These are phyloP conservation scores for Suillus cothurnatus DNA, from an alignment of 768 basidiomycete genomes.

Conservation along the genomic window DNA sequence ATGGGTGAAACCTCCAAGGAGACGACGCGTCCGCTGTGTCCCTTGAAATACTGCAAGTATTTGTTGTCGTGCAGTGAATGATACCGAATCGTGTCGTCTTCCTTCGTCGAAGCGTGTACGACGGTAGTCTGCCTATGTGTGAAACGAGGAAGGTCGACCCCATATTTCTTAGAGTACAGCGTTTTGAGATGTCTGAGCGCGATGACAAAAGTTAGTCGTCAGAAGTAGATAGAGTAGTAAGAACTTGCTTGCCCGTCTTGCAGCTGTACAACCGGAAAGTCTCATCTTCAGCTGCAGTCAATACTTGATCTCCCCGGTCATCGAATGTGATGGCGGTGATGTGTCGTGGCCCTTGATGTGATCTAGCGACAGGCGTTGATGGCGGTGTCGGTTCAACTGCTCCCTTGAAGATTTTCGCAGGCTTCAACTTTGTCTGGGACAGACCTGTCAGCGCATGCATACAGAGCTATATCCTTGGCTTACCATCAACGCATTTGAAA, in stretches of 20 bases:
- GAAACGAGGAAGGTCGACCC: constrained; percentile 91
- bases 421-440: constrained; percentile 72
- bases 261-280: constrained; percentile 87
- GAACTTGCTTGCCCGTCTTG: constrained; percentile 90
- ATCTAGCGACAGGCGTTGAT: constrained; percentile 43
- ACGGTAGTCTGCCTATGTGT: constrained; percentile 89
- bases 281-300: constrained; percentile 93
- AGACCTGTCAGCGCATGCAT: background rate
- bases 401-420: constrained; percentile 85
- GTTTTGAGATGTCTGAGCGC: constrained; percentile 69
- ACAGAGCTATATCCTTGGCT: constrained; percentile 4
- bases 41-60: constrained; percentile 94
- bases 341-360: constrained; percentile 56
- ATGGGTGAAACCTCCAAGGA: constrained; percentile 91
- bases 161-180: constrained; percentile 94
- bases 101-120: constrained; percentile 91
- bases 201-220: constrained; percentile 30
- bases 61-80: constrained; percentile 96
- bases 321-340: constrained; percentile 92
- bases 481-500: constrained; percentile 58
- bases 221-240: constrained; percentile 21
- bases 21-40: constrained; percentile 87
- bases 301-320: constrained; percentile 81
- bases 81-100: constrained; percentile 93
- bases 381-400: constrained; percentile 66